phyloP scores from a whole-genome alignment of 2,329 filamentous ascomycete genomes.

The Arachnomyces sp. region DNA sequence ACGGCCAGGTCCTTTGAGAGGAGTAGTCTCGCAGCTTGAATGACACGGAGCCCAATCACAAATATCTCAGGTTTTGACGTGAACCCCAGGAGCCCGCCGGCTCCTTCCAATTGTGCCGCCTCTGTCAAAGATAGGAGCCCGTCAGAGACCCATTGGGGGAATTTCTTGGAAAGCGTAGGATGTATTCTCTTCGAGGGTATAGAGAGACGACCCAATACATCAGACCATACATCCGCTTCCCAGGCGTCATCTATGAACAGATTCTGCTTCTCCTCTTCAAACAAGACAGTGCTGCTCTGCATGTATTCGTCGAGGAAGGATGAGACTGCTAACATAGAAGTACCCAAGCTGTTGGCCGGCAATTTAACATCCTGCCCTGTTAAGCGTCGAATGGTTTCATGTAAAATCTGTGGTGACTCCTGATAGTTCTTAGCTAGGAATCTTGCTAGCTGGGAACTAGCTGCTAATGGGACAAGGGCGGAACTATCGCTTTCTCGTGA shows the following conservation, averaged over 20 bases:
- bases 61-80: conserved; percentile 61
- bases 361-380: conserved; percentile 19
- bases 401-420: conserved; percentile 24
- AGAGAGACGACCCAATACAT: conserved; percentile 35
- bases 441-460: conserved; percentile 32
- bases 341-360: conserved; percentile 13
- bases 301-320: conserved; percentile 25
- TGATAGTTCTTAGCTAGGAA: conserved; percentile 30
- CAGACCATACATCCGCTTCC: conserved; percentile 63
- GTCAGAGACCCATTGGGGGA: conserved; percentile 25
- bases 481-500: conserved; percentile 26
- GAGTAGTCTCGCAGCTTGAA: conserved; percentile 30
- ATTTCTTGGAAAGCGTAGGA: conserved; percentile 13
- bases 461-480: conserved; percentile 41
- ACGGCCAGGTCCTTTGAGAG: conserved; percentile 14
- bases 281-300: conserved; percentile 48
- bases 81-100: conserved; percentile 65
- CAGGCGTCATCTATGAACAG: conserved; percentile 78
- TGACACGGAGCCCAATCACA: conserved; percentile 31
- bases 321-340: conserved; percentile 17
- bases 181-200: conserved; percentile 15
- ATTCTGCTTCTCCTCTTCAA: conserved; percentile 86
- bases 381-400: conserved; percentile 32
- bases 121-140: conserved; percentile 23
- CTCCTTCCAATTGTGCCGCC: conserved; percentile 24